Evolutionary conservation across 2,329 filamentous ascomycete species (phyloP), one percentile per base, ranked within the genome.

Genomic region (Aspergillus luchuensis): DNA sequence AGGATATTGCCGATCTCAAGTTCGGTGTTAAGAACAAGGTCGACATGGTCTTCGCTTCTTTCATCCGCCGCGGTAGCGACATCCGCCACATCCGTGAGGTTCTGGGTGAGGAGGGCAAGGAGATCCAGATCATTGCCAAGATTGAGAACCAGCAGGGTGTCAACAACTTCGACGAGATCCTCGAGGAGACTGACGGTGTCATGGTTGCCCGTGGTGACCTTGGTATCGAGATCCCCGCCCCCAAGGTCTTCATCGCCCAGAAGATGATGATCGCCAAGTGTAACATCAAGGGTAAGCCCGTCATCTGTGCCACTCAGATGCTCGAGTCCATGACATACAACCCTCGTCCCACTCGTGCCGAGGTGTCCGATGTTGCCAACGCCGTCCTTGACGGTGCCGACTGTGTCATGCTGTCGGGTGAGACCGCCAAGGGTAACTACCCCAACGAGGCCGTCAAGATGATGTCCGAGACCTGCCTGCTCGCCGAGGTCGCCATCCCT

Each of bases 251-350:
- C 81, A 92, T 96, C 70, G 95, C 95, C 59, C 95, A 99, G 86
- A 99, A 99, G 90, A 99, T 99, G 91, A 93, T 99, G 87, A 99
- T 99, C 80, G 93, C 95, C 81, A 98, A 98, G 89, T 99, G 95
- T 88, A 99, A 99, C 85, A 89, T 97, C 76, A 93, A 92, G 70
- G 95, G 95, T 81, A 99, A 99, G 87, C 95, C 95, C 69, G 93
- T 94, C 79, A 97, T 99, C 78, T 98, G 94, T 81, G 95, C 95
- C 62, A 99, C 95, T 43, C 95, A 99, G 85, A 99, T 99, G 95
- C 87, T 99, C 70, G 95, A 99, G 87, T 97, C 92, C 69, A 99
- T 99, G 95, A 99, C 97, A 80, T 97, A 97, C 87, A 99, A 99
- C 85, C 95, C 95, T 69, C 91, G 95, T 66, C 95, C 95, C 55